Conservation (phyloP, 2,329 filamentous ascomycete genomes). For the Nothopassalora personata region DNA sequence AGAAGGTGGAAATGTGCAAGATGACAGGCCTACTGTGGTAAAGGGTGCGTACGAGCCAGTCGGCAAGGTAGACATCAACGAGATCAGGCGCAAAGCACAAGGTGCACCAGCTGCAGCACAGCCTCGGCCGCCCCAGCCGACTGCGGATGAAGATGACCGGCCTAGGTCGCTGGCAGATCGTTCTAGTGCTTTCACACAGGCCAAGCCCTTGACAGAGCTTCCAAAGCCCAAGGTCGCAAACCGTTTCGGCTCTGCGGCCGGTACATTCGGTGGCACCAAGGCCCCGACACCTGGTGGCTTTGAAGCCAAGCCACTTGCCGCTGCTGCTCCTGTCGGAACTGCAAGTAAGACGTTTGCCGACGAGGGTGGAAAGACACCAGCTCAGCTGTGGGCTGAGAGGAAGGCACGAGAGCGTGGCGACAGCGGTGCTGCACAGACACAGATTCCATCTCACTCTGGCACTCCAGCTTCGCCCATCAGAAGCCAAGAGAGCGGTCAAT, state of each 20-base stretch:
- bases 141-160: conserved; percentile 45
- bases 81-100: conserved; percentile 79
- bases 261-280: conserved; percentile 80
- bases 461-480: conserved; percentile 48
- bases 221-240: conserved; percentile 95
- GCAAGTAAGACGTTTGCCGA: conserved; percentile 93
- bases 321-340: conserved; percentile 61
- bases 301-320: conserved; percentile 52
- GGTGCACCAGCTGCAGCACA: conserved; percentile 38
- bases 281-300: conserved; percentile 71
- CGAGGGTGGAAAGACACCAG: conserved; percentile 89
- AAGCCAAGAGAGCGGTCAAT: conserved; percentile 72
- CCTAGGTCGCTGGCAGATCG: conserved; percentile 68
- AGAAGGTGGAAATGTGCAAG: conserved; percentile 51
- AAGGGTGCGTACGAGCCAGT: conserved; percentile 93
- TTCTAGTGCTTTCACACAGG: conserved; percentile 65
- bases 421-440: conserved; percentile 48
- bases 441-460: conserved; percentile 36
- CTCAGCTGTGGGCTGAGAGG: conserved; percentile 95
- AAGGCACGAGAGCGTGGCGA: conserved; percentile 72
- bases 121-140: conserved; percentile 41
- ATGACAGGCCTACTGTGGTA: conserved; percentile 76
- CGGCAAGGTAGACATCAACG: conserved; percentile 94
- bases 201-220: conserved; percentile 75
- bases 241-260: conserved; percentile 67